Base-by-base conservation (phyloP, 2,329 filamentous ascomycete species). In the Fusarium albidum region DNA sequence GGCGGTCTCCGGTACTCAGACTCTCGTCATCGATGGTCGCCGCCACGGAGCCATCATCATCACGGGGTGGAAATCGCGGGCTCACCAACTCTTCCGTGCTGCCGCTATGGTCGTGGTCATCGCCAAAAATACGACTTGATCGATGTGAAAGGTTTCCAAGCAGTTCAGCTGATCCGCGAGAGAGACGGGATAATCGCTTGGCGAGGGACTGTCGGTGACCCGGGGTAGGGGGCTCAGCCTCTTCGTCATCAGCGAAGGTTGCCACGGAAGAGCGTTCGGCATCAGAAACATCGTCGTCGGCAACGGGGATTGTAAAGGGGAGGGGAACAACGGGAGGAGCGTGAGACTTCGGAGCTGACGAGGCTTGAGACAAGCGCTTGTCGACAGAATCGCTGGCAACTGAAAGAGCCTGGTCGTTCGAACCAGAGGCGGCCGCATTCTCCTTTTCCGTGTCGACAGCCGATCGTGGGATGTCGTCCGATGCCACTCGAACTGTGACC, bases 181-280 rank as follows among this genome's bases (percentile, higher is more conserved):
- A 85, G 3, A 84, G 69, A 10, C 71, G 73, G 1, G 83, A 85
- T 3, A 84, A 68, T 14, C 79, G 76, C 42, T 80, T 79, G 5
- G 76, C 78, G 14, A 79, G 57, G 4, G 79, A 78, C 12, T 67
- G 65, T 17, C 73, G 71, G 45, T 73, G 61, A 55, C 55, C 50
- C 37, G 59, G 41, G 48, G 61, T 39, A 57, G 68, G 35, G 46
- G 54, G 31, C 9, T 47, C 45, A 17, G 71, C 66, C n/a, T 80
- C 79, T 10, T 80, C 79, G 25, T 86, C 80, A 50, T 89, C 87
- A 13, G 88, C 87, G 64, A 88, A 81, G 0, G 89, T 89, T 4
- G 88, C 90, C 15, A 90, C 78, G 2, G 90, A 90, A 3, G 88
- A 91, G 25, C 80, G 74, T 15, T 82, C 79, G 13, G 79, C 78